Percentiles rank a stretch among this genome's conserved stretches.
Evolutionary conservation across 2,329 filamentous ascomycete species (phyloP).

Genomic region (Stagonosporopsis rhizophila): DNA sequence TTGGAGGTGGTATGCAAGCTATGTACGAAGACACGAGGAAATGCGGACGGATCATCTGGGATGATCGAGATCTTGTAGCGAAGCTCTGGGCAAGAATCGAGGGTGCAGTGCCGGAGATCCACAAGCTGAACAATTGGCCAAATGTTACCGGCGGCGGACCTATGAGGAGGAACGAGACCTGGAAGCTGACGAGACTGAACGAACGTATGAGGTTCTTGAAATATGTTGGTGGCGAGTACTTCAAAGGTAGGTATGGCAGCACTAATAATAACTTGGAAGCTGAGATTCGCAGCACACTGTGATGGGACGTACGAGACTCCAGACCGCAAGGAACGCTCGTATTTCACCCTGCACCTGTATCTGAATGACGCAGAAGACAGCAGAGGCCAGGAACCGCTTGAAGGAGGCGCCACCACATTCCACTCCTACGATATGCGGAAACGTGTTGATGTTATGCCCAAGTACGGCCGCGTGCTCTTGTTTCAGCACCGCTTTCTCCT

Average conservation of each 20-base stretch:
- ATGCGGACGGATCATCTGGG: conserved; percentile 80
- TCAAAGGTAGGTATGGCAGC: conserved; percentile 56
- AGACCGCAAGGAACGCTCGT: conserved; percentile 58
- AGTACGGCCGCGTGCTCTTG: conserved; percentile 60
- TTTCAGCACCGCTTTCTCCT: conserved; percentile 63
- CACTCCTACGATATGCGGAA: conserved; percentile 42
- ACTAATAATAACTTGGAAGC: not conserved
- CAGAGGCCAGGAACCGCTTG: conserved; percentile 44
- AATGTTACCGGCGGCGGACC: conserved; percentile 57
- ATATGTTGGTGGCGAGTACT: conserved; percentile 76
- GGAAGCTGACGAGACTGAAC: conserved; percentile 64
- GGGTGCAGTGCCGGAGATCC: conserved; percentile 57
- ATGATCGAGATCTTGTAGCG: conserved; percentile 66
- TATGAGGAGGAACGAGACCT: conserved; percentile 52
- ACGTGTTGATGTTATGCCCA: conserved; percentile 57
- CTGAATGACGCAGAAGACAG: conserved; percentile 54
- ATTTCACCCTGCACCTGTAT: conserved; percentile 65
- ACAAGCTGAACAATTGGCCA: conserved; percentile 47
- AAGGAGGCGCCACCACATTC: conserved; percentile 64
- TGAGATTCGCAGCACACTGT: conserved; percentile 63
- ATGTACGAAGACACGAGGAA: conserved; percentile 67
- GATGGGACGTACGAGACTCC: conserved; percentile 70
- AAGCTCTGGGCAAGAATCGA: conserved; percentile 67
- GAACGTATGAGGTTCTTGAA: conserved; percentile 77
- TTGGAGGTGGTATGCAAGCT: conserved; percentile 67